Evolutionary conservation across 192 early-diverging fungal genomes (phyloP), one percentile per base, ranked within the genome.

Genomic region (Backusella sp.): DNA sequence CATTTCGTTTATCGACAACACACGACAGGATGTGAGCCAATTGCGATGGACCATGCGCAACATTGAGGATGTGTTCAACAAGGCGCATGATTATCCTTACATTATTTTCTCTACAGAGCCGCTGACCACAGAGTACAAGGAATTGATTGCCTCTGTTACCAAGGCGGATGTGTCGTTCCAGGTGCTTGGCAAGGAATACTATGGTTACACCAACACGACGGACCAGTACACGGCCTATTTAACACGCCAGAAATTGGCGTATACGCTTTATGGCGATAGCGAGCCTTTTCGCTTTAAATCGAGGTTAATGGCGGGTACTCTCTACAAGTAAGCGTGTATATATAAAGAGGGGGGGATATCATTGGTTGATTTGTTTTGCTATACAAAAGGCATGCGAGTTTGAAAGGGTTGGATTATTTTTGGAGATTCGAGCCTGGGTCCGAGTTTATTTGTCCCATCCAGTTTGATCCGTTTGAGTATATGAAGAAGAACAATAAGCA

Each of bases 401-500:
- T 90, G 9, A 23, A 80, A 46, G 75, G 84, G 15, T 41, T 87
- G 17, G 88, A 90, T 71, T 90, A 84, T 72, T 88, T 88, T 70
- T 90, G 88, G 88, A 83, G 85, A 21, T 83, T 90, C 44, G 88
- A 90, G 68, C 74, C 84, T 14, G 84, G 78, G 3, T 83, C 84
- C 11, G 71, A 82, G 39, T 90, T 87, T 62, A 80, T 80, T 32
- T 88, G 87, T 78, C 81, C 83, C 26, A 79, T 90, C 2, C 74
- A 79, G 0, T 90, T 85, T 73, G 87, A 90, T 70, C 87, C 87
- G 26, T 90, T 90, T 77, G 68, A 78, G 46, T 87, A 83, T 68
- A 90, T 90, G 88, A 66, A 80, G 11, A 83, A 86, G 30, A 77
- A 87, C 73, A 82, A 81, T 0, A 80, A 86, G 11, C 73, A 83